phyloP scores from a whole-genome alignment of 345 rosid genomes.

The Salix exigua region DNA sequence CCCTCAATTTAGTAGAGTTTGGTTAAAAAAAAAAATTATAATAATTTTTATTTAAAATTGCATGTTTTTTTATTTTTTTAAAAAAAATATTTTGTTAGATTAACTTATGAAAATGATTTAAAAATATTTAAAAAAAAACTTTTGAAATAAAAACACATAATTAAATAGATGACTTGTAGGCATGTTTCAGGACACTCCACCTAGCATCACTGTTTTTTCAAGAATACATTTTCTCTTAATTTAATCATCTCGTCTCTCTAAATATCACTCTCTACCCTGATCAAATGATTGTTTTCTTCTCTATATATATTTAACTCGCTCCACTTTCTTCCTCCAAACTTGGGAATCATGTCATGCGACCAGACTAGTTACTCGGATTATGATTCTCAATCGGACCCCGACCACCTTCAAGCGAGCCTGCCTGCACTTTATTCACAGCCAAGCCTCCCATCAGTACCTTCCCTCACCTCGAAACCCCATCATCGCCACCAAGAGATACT shows the following conservation, averaged over 20 bases:
- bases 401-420: slow-evolving; percentile 8
- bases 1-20: neutral
- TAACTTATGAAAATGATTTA: no score
- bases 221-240: slow-evolving; percentile 1
- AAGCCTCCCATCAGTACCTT: slow-evolving; percentile 42
- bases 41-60: no score
- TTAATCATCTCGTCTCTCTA: neutral
- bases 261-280: neutral
- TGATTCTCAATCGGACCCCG: slow-evolving; percentile 22
- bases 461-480: slow-evolving; percentile 25
- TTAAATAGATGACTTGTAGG: neutral
- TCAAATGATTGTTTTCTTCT: neutral
- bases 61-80: no score
- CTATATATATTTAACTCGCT: slow-evolving; percentile 17
- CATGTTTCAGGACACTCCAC: neutral
- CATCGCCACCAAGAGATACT: slow-evolving; percentile 12
- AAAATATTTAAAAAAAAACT: no score
- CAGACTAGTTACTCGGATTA: slow-evolving; percentile 16
- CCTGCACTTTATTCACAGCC: slow-evolving; percentile 30
- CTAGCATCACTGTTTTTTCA: slow-evolving; percentile 12
- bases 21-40: no score
- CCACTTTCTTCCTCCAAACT: slow-evolving; percentile 12
- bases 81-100: no score
- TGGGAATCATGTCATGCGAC: slow-evolving; percentile 25
- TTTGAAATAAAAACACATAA: neutral